phyloP scores from a whole-genome alignment of 305 asterid genomes.

The Ajuga reptans region DNA sequence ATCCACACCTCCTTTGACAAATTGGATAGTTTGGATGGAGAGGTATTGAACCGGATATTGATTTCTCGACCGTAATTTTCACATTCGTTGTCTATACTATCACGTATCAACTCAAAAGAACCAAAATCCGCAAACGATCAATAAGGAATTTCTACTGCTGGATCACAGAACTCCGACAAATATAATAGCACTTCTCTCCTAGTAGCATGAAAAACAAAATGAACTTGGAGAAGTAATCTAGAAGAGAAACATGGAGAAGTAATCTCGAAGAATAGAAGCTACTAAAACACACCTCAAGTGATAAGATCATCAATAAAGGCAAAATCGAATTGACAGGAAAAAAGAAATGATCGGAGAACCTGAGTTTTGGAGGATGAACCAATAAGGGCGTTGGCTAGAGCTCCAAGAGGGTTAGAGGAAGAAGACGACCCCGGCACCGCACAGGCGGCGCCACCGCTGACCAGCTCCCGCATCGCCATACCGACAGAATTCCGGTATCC shows the following conservation, averaged over 20 bases:
- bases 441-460: constrained; percentile 79
- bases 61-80: background rate
- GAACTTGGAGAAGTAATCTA: background rate
- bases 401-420: constrained; percentile 82
- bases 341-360: constrained; percentile 34
- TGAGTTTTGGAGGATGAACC: constrained; percentile 92
- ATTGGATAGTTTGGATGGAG: too few species aligned
- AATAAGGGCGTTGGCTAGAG: constrained; percentile 73
- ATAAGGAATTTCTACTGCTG: background rate
- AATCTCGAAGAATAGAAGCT: constrained; percentile 5
- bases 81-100: background rate
- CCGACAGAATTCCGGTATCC: constrained; percentile 9
- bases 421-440: constrained; percentile 82
- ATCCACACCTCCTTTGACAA: too few species aligned
- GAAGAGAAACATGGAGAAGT: background rate
- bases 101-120: background rate
- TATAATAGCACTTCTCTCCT: background rate
- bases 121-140: background rate
- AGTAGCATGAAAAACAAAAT: background rate
- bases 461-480: constrained; percentile 94
- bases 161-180: background rate
- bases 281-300: background rate
- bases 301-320: background rate
- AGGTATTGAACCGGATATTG: background rate
- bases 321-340: constrained; percentile 4